These are phyloP conservation scores for Diatrype stigma DNA, from an alignment of 2,329 filamentous ascomycete genomes.

Conservation along the genomic window DNA sequence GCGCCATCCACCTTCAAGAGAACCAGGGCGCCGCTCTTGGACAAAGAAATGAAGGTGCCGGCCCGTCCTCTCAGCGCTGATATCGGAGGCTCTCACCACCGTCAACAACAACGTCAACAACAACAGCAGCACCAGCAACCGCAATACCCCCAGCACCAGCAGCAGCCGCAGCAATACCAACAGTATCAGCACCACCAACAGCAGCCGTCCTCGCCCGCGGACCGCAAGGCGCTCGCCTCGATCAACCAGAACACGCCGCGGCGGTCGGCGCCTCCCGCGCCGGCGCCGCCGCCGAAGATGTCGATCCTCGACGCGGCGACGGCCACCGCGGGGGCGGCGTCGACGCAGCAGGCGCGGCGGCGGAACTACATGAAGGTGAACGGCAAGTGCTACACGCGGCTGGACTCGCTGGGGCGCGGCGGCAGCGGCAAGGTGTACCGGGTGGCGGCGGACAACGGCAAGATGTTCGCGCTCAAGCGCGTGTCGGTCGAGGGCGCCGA, in stretches of 20 bases:
- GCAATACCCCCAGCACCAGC: slow-evolving; percentile 15
- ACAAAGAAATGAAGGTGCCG: slow-evolving; percentile 53
- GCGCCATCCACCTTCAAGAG: slow-evolving; percentile 64
- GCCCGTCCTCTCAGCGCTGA: slow-evolving; percentile 45
- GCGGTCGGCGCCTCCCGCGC: slow-evolving; percentile 70
- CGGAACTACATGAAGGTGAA: slow-evolving; percentile 84
- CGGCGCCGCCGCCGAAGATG: slow-evolving; percentile 90
- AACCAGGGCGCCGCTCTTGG: slow-evolving; percentile 52
- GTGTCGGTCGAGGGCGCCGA: slow-evolving; percentile 90
- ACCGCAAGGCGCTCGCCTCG: slow-evolving; percentile 50
- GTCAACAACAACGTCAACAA: slow-evolving; percentile 28
- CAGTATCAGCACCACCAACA: slow-evolving; percentile 20
- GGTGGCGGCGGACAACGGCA: slow-evolving; percentile 95
- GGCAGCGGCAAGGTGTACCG: slow-evolving; percentile 93
- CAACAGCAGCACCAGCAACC: slow-evolving; percentile 20
- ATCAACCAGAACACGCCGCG: slow-evolving; percentile 68
- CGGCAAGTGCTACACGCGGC: slow-evolving; percentile 81
- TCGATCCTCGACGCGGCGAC: slow-evolving; percentile 91
- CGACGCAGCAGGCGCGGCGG: slow-evolving; percentile 60
- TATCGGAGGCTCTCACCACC: slow-evolving; percentile 17
- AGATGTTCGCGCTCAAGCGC: slow-evolving; percentile 89
- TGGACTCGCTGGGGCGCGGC: slow-evolving; percentile 87
- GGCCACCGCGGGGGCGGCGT: slow-evolving; percentile 72
- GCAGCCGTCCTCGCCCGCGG: slow-evolving; percentile 50
- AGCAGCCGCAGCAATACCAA: too few species aligned